phyloP scores from a whole-genome alignment of 495 filamentous ascomycete genomes.

The Schizothecium vesticola region DNA sequence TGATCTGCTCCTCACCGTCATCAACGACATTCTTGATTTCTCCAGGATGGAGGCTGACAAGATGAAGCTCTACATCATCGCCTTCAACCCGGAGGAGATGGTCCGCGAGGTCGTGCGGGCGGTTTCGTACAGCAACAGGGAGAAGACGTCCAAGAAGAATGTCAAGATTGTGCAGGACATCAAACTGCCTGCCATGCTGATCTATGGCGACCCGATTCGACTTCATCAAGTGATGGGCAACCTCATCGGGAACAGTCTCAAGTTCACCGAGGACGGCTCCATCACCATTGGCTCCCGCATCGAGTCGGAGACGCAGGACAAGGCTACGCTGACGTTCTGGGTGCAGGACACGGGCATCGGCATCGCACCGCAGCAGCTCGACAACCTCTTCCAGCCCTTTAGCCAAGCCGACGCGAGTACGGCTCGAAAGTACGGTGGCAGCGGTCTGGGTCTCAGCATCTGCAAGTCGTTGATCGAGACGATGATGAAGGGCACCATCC shows the following conservation, averaged over 20 bases:
- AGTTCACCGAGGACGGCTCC: constrained; percentile 82
- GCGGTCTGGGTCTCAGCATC: constrained; percentile 83
- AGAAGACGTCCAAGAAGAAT: constrained; percentile 58
- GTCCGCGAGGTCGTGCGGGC: constrained; percentile 84
- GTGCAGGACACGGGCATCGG: constrained; percentile 91
- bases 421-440: constrained; percentile 82
- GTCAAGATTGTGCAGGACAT: constrained; percentile 65
- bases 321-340: constrained; percentile 70
- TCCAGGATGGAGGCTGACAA: constrained; percentile 92
- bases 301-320: constrained; percentile 62
- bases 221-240: constrained; percentile 93
- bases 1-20: constrained; percentile 83
- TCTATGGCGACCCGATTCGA: constrained; percentile 83
- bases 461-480: constrained; percentile 93
- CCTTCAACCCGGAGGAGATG: constrained; percentile 78
- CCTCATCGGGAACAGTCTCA: constrained; percentile 86
- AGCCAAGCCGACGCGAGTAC: constrained; percentile 85
- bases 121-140: constrained; percentile 74
- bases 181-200: constrained; percentile 69
- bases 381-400: constrained; percentile 84
- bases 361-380: constrained; percentile 72
- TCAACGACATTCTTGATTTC: constrained; percentile 93
- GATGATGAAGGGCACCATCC: constrained; percentile 79
- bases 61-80: constrained; percentile 86
- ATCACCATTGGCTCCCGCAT: constrained; percentile 72